A percentile compares a stretch with the other conserved stretches of the same genome.
These are phyloP conservation scores for Penicillium cosmopolitanum DNA, from an alignment of 495 filamentous ascomycete genomes.

Conservation along the genomic window DNA sequence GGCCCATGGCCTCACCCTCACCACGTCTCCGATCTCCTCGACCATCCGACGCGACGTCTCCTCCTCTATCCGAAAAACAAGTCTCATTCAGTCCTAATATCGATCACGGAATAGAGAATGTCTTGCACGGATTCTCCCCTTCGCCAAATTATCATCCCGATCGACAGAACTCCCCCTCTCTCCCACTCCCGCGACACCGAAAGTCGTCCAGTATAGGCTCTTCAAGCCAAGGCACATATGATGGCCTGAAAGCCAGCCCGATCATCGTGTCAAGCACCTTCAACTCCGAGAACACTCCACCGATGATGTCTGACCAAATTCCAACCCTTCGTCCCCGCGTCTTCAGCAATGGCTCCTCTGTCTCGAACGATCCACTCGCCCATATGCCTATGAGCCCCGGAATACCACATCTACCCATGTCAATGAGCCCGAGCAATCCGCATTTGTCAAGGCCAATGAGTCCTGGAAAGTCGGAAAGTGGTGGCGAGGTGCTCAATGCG, in stretches of 20 bases:
- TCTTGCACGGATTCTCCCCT: constrained; percentile 26
- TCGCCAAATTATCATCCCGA: constrained; percentile 26
- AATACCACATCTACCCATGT: constrained; percentile 28
- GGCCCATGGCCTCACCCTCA: constrained; percentile 40
- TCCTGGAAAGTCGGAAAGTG: constrained; percentile 46
- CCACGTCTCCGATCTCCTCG: constrained; percentile 47
- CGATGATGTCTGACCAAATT: constrained; percentile 34
- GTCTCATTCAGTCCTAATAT: constrained; percentile 6
- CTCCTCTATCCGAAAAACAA: constrained; percentile 31
- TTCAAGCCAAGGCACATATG: constrained; percentile 23
- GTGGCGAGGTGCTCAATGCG: constrained; percentile 77
- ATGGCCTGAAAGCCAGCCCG: constrained; percentile 41
- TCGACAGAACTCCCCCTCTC: constrained; percentile 18
- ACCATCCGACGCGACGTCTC: constrained; percentile 31
- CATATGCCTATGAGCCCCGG: constrained; percentile 45
- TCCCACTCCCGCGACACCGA: constrained; percentile 30
- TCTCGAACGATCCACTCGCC: constrained; percentile 35
- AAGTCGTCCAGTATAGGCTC: constrained; percentile 49
- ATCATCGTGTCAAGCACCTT: constrained; percentile 33
- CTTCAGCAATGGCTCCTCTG: constrained; percentile 44
- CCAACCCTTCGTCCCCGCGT: constrained; percentile 43
- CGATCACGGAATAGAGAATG: constrained; percentile 19
- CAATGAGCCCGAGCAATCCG: constrained; percentile 42
- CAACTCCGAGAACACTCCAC: constrained; percentile 26
- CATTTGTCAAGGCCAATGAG: constrained; percentile 43